These are phyloP conservation scores for Penicillium verhagenii DNA, from an alignment of 495 filamentous ascomycete genomes.

Conservation along the genomic window DNA sequence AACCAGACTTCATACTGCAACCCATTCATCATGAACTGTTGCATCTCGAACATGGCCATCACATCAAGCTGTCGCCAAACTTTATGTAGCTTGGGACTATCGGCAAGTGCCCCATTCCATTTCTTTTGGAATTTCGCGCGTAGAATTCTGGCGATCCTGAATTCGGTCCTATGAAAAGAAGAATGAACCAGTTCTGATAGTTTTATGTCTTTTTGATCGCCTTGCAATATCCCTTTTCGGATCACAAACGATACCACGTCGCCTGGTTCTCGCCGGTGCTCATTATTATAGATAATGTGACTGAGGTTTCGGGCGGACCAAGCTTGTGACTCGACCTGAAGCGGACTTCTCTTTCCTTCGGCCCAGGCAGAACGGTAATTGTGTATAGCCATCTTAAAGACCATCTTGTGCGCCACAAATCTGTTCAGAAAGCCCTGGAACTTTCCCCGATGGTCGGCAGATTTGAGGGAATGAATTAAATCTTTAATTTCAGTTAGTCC, in stretches of 20 bases:
- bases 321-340: no score
- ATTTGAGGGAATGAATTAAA: background rate
- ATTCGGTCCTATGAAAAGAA: background rate
- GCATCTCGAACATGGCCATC: conserved; percentile 21
- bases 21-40: background rate
- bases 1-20: conserved; percentile 15
- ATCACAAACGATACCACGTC: background rate
- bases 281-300: background rate
- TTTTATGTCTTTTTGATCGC: background rate
- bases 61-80: conserved; percentile 35
- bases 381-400: background rate
- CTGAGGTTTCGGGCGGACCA: background rate
- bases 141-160: conserved; percentile 1
- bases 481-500: background rate
- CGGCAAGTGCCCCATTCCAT: conserved; percentile 6
- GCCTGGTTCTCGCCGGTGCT: background rate
- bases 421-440: background rate
- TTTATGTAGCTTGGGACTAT: conserved; percentile 14
- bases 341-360: background rate
- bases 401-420: background rate
- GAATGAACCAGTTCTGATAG: background rate
- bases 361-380: background rate
- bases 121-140: no score
- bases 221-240: background rate
- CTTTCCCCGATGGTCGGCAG: background rate